These are phyloP conservation scores for Xylaria sp. DNA, from an alignment of 2,329 filamentous ascomycete species.

Conservation along the genomic window DNA sequence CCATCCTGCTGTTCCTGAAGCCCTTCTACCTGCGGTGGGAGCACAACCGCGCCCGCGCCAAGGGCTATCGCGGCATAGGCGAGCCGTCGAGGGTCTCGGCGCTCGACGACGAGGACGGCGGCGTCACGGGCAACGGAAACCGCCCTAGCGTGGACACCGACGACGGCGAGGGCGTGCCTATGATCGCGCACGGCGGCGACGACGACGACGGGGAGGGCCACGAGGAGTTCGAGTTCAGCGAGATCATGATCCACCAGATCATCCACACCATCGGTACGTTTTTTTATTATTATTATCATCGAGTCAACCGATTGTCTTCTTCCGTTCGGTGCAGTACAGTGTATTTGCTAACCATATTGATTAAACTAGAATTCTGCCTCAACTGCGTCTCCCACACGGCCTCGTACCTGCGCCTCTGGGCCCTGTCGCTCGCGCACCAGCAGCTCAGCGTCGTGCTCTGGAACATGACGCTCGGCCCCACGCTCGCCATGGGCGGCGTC, in stretches of 20 bases:
- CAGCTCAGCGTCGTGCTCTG: slow-evolving; percentile 95
- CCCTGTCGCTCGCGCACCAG: slow-evolving; percentile 93
- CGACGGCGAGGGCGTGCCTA: slow-evolving; percentile 64
- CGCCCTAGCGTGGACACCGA: slow-evolving; percentile 68
- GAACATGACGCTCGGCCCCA: slow-evolving; percentile 88
- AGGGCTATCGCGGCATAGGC: slow-evolving; percentile 91
- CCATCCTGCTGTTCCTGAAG: slow-evolving; percentile 90
- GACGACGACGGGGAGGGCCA: slow-evolving; percentile 81
- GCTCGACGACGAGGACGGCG: slow-evolving; percentile 83
- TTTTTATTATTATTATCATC: no score
- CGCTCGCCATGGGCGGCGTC: slow-evolving; percentile 68
- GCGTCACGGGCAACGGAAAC: slow-evolving; percentile 61
- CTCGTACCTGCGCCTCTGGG: slow-evolving; percentile 98
- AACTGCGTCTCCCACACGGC: slow-evolving; percentile 99
- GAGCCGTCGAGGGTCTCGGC: slow-evolving; percentile 88
- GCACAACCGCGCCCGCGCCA: slow-evolving; percentile 83
- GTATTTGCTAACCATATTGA: slow-evolving; percentile 33
- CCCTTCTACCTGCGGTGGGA: slow-evolving; percentile 93
- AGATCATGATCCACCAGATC: slow-evolving; percentile 98
- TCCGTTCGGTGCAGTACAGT: no score
- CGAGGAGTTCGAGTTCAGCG: slow-evolving; percentile 95
- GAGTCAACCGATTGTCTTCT: no score
- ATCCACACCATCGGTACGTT: slow-evolving; percentile 94
- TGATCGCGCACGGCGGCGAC: slow-evolving; percentile 56
- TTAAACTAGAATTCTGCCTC: slow-evolving; percentile 82